Evolutionary conservation across 768 basidiomycete species (phyloP).

Genomic region (Auricularia sp.): DNA sequence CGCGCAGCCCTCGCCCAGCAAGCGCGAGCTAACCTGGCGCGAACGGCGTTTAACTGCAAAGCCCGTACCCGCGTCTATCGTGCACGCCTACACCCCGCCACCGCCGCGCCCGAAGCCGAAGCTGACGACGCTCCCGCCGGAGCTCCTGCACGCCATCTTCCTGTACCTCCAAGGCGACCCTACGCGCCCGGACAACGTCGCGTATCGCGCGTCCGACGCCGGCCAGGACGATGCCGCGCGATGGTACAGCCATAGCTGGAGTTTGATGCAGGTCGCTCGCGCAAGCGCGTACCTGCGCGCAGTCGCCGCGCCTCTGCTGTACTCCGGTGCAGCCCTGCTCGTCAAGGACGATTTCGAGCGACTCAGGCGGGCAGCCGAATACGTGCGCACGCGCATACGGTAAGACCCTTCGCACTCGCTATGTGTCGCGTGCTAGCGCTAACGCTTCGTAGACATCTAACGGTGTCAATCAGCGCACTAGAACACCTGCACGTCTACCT

Average conservation of each 20-base stretch:
- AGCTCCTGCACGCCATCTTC: background rate
- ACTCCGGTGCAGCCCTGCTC: background rate
- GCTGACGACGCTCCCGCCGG: background rate
- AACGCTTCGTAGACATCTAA: background rate
- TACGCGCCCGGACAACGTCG: background rate
- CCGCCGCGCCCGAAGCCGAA: background rate
- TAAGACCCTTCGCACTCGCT: background rate
- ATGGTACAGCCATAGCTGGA: background rate
- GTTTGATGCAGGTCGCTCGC: background rate
- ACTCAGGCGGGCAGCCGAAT: too few relatives aligned
- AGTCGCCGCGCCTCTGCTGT: background rate
- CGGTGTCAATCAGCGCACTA: background rate
- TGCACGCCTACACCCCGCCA: background rate
- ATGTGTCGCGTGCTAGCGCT: background rate
- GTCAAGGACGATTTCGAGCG: background rate
- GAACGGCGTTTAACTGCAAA: background rate
- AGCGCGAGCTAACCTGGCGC: background rate
- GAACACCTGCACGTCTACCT: background rate
- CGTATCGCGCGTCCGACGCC: background rate
- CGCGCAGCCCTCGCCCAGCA: too few relatives aligned
- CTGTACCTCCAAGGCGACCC: background rate
- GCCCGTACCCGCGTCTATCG: background rate
- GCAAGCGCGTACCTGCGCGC: too few relatives aligned
- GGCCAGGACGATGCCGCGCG: background rate
- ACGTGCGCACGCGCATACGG: background rate